A percentile compares a stretch with the other conserved stretches of the same genome.
These are phyloP conservation scores for Huntiella savannae DNA, from an alignment of 2,329 filamentous ascomycete species.

Conservation along the genomic window DNA sequence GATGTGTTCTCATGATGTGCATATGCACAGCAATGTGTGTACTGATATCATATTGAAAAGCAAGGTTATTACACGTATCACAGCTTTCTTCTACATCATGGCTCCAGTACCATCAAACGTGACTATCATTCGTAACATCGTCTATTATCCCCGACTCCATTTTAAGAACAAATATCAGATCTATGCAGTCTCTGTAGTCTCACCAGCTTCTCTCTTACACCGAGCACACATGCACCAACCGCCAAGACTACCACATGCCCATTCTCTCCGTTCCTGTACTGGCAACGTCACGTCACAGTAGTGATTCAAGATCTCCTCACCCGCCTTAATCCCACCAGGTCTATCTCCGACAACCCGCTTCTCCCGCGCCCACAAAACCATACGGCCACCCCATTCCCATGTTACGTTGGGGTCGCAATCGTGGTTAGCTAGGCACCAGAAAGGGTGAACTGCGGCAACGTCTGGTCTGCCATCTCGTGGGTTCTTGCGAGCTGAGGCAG, in stretches of 20 bases:
- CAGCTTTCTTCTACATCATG: no score
- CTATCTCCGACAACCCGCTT: slow-evolving; percentile 32
- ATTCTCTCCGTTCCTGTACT: slow-evolving; percentile 68
- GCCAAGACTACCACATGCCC: slow-evolving; percentile 72
- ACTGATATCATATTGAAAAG: no score
- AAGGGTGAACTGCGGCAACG: slow-evolving; percentile 78
- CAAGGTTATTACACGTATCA: no score
- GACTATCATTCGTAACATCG: no score
- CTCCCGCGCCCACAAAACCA: slow-evolving; percentile 48
- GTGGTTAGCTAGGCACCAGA: slow-evolving; percentile 95
- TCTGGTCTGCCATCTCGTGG: slow-evolving; percentile 66
- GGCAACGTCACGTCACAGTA: slow-evolving; percentile 74
- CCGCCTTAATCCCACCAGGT: slow-evolving; percentile 47
- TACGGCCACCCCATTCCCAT: slow-evolving; percentile 79
- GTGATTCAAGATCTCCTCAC: slow-evolving; percentile 78
- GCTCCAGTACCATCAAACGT: no score
- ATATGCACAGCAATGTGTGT: no score
- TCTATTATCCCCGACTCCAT: no score
- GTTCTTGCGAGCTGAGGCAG: slow-evolving; percentile 69
- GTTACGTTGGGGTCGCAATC: slow-evolving; percentile 86
- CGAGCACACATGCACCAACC: slow-evolving; percentile 75
- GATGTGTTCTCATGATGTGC: no score
- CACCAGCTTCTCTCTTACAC: slow-evolving; percentile 51
- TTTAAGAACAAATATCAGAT: not conserved
- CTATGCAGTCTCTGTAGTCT: not conserved